Base-by-base conservation (phyloP, 129 eudicot species). In the Artemisia argyi region DNA sequence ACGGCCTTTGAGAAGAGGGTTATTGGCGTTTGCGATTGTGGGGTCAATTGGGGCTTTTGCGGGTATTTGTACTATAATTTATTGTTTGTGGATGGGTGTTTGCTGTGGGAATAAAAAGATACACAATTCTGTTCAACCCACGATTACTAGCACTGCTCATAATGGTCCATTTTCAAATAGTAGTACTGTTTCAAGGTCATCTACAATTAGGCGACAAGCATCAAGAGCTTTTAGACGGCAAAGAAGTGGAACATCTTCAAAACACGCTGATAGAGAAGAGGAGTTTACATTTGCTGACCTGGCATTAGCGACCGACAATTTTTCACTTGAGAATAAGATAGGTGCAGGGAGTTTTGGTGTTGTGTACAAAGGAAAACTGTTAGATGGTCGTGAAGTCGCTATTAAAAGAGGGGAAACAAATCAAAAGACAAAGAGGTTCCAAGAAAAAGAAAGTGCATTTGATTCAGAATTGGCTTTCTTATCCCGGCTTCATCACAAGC, bases 341-440 rank as follows among this genome's bases (percentile, higher is more conserved):
- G 99, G 99, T 15, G 82, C 96, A 11, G 99, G 99, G 54, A 95
- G 99, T 66, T 95, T 88, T 47, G 99, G 99, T 9, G 88, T 95
- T 11, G 97, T 95, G 61, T 95, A 95, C 79, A 90, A 66, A 82
- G 99, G 99, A 3, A 95, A 95, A 42, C 76, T 95, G 22, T 28
- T 80, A 9, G 96, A 95, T 69, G 99, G 99, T 8, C 90, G 91
- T 39, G 99, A 90, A 75, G 99, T 95, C 6, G 99, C 99, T 7
- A 90, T 95, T 17, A 95, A 95, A 72, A 79, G 99, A 72, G 91
- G 97, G 10, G 97, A 95, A 35, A 77, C 89, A 17, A 84, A 85
- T 68, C 81, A 73, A 11, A 90, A 66, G 42, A 71, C 83, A 4
- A 95, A 88, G 81, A 88, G 91, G 51, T 88, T 90, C 61, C 97